Conservation (phyloP, 805 yeast genomes). For the Cyberlindnera nakhonratchasimensis region DNA sequence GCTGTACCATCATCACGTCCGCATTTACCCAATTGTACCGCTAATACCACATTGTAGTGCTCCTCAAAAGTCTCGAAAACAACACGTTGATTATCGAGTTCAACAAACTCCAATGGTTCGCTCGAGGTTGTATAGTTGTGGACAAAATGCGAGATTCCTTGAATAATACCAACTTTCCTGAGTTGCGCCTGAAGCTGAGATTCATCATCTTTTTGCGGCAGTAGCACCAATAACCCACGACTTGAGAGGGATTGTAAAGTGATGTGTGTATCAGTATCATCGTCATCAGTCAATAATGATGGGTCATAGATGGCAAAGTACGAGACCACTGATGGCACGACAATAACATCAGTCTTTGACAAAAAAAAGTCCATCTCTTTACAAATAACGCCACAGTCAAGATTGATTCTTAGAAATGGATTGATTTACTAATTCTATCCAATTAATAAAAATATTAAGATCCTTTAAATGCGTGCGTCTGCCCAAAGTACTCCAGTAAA, state of each 20-base stretch:
- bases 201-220: slow-evolving; percentile 22
- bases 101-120: slow-evolving; percentile 23
- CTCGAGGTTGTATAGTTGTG: slow-evolving; percentile 9
- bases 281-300: too few species aligned
- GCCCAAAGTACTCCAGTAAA: not conserved
- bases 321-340: slow-evolving; percentile 20
- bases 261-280: slow-evolving; percentile 14
- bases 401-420: not conserved
- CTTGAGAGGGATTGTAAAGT: slow-evolving; percentile 23
- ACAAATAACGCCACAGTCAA: too few species aligned
- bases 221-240: slow-evolving; percentile 29
- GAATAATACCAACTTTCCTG: slow-evolving; percentile 40
- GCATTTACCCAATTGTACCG: slow-evolving; percentile 20
- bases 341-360: slow-evolving; percentile 13
- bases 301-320: slow-evolving; percentile 40
- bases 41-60: slow-evolving; percentile 27
- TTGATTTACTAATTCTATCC: too few species aligned
- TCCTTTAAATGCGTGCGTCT: too few species aligned
- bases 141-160: slow-evolving; percentile 31
- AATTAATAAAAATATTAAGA: too few species aligned
- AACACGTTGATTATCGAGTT: slow-evolving; percentile 29
- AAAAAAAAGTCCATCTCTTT: slow-evolving; percentile 28
- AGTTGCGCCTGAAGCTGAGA: slow-evolving; percentile 32
- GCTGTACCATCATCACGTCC: slow-evolving; percentile 18
- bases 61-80: slow-evolving; percentile 30